Evolutionary conservation across 2,329 filamentous ascomycete genomes (phyloP), one percentile per base, ranked within the genome.

Genomic region (Claviceps sorghi): DNA sequence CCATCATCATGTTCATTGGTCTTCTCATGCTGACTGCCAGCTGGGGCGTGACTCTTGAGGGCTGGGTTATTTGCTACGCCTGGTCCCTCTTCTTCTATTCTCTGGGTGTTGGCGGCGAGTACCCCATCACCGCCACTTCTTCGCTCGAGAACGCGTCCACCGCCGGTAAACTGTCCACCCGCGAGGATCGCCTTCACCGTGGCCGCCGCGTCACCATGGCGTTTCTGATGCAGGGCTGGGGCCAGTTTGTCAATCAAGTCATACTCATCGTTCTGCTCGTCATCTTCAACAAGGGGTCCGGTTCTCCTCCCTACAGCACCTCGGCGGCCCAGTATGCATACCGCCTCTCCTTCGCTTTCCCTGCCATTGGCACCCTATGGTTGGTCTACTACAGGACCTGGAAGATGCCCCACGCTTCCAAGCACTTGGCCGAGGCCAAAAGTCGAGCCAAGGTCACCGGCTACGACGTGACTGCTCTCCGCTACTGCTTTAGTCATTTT

Each of bases 151-250:
- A 90, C 62, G 85, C 88, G 17, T 84, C 90, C 46, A 82, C 86
- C n/a, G 72, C 88, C 40, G 90, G 91, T 56, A 90, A 84, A 67
- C 72, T 95, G 51, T 96, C 91, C 7, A 95, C 89, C 54, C 84
- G 84, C 56, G 88, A 95, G 51, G 91, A 97, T 67, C 88, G 91
- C 65, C 82, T 97, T 51, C 91, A 97, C 73, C 88, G 91, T 70
- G 91, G 91, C 58, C 87, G 91, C 64, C 95, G 95, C 69, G 91
- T 96, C 65, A 95, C 89, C 58, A 88, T 85, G 67, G 90, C 91
- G 54, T 97, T 97, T 74, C 70, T 97, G 70, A 96, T 97, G 91
- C 91, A 97, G 70, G 91, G 91, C 52, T 97, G 91, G 91, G 91
- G 91, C 58, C 91, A 97, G 69, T 87, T 95, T 67, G 75, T 87